phyloP scores from a whole-genome alignment of 257 asterid species.

The Coffea eugenioides region DNA sequence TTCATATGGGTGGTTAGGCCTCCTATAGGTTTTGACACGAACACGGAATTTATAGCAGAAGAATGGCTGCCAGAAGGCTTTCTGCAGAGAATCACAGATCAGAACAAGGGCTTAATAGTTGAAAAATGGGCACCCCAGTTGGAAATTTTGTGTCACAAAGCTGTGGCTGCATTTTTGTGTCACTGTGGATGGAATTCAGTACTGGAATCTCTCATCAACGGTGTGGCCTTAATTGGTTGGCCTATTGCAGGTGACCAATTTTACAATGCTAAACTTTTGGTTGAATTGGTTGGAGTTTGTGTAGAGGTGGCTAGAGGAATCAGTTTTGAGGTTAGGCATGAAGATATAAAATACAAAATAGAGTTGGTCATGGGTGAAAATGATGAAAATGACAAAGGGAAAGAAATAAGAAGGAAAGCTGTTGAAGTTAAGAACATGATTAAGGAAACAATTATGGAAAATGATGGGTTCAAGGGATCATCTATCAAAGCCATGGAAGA shows the following conservation, averaged over 20 bases:
- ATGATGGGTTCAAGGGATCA: constrained; percentile 39
- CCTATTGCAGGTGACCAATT: constrained; percentile 63
- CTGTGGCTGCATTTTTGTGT: constrained; percentile 42
- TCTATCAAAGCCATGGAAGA: constrained; percentile 56
- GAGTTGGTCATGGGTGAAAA: constrained; percentile 54
- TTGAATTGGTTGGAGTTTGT: constrained; percentile 50
- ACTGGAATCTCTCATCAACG: constrained; percentile 48
- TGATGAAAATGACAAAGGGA: constrained; percentile 27
- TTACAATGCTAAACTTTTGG: constrained; percentile 52
- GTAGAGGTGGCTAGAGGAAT: constrained; percentile 63
- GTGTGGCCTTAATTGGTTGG: constrained; percentile 59
- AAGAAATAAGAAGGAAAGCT: constrained; percentile 38
- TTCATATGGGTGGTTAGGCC: constrained; percentile 64
- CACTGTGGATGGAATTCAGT: constrained; percentile 76
- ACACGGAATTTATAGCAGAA: constrained; percentile 42
- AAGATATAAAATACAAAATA: constrained; percentile 42
- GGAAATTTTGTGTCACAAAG: constrained; percentile 46
- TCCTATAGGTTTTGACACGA: constrained; percentile 44
- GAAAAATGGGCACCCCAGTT: constrained; percentile 58
- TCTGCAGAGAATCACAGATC: constrained; percentile 21
- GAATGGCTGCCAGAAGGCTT: constrained; percentile 70
- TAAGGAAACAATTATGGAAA: constrained; percentile 34
- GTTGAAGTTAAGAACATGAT: constrained; percentile 35
- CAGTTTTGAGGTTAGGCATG: constrained; percentile 44
- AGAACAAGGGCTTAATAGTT: constrained; percentile 42